These are phyloP conservation scores for Larix kaempferi DNA, from an alignment of 75 land plant genomes.

Conservation along the genomic window DNA sequence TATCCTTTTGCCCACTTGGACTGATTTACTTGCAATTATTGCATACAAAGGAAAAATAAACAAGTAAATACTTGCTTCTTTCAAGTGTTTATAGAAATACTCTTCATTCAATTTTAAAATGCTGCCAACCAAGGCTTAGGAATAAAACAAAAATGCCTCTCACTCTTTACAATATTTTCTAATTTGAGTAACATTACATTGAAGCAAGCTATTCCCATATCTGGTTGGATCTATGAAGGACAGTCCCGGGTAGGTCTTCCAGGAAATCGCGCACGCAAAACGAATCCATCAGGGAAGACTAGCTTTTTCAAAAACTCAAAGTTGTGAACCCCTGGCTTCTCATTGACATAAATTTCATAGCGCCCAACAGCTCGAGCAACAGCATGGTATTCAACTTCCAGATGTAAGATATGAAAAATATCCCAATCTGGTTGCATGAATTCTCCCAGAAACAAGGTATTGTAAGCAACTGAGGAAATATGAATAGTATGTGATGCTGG, in stretches of 20 bases:
- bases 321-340: conserved; percentile 83
- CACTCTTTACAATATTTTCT: too few species aligned
- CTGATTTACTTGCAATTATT: too few species aligned
- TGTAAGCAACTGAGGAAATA: conserved; percentile 82
- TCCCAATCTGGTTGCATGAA: conserved; percentile 95
- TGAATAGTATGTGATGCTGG: conserved; percentile 92
- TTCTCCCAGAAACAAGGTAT: conserved; percentile 76
- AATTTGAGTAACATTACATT: too few species aligned
- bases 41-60: too few species aligned
- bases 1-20: too few species aligned
- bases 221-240: conserved; percentile 84
- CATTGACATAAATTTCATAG: conserved; percentile 84
- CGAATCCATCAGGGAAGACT: conserved; percentile 86
- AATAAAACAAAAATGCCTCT: too few species aligned
- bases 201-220: too few species aligned
- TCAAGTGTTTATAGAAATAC: too few species aligned
- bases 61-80: too few species aligned
- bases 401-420: conserved; percentile 84
- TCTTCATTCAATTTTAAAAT: too few species aligned
- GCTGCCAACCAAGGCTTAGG: too few species aligned
- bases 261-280: conserved; percentile 78
- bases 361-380: conserved; percentile 94
- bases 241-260: conserved; percentile 92
- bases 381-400: conserved; percentile 87
- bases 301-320: conserved; percentile 81